Percentiles rank a stretch among this genome's conserved stretches.
phyloP scores from a whole-genome alignment of 1,139 yeast genomes.

The Geotrichum siamense region DNA sequence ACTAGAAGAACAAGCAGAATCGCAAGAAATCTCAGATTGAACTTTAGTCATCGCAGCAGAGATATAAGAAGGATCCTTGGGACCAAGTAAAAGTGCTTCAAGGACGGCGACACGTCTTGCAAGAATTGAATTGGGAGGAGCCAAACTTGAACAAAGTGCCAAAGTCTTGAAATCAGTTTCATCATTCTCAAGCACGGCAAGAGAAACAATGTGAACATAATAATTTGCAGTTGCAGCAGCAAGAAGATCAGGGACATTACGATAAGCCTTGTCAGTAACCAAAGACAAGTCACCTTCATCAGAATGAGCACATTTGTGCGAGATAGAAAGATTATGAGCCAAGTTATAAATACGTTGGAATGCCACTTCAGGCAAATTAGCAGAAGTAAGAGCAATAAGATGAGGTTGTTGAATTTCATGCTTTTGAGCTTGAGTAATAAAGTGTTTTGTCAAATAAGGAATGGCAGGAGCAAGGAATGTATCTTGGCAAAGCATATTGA shows the following conservation, averaged over 20 bases:
- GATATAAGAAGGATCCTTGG: constrained; percentile 23
- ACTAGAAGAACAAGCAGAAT: constrained; percentile 8
- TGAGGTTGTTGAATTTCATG: constrained; percentile 19
- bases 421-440: constrained; percentile 26
- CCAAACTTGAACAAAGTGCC: constrained; percentile 24
- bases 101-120: constrained; percentile 30
- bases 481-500: constrained; percentile 21
- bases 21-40: constrained; percentile 20
- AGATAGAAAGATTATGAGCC: constrained; percentile 21
- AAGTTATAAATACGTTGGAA: constrained; percentile 26
- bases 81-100: constrained; percentile 29
- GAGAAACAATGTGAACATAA: constrained; percentile 26
- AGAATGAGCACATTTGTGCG: constrained; percentile 18
- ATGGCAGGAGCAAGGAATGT: constrained; percentile 8
- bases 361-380: constrained; percentile 21
- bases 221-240: constrained; percentile 31
- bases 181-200: constrained; percentile 22
- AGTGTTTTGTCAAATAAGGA: constrained; percentile 16
- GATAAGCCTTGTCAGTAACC: constrained; percentile 25
- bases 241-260: constrained; percentile 30
- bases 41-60: constrained; percentile 22
- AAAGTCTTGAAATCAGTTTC: constrained; percentile 22
- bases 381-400: constrained; percentile 17
- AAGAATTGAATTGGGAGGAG: constrained; percentile 29
- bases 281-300: constrained; percentile 29